Base-by-base conservation (phyloP, 2,329 filamentous ascomycete genomes). In the Elsinoe fawcettii region DNA sequence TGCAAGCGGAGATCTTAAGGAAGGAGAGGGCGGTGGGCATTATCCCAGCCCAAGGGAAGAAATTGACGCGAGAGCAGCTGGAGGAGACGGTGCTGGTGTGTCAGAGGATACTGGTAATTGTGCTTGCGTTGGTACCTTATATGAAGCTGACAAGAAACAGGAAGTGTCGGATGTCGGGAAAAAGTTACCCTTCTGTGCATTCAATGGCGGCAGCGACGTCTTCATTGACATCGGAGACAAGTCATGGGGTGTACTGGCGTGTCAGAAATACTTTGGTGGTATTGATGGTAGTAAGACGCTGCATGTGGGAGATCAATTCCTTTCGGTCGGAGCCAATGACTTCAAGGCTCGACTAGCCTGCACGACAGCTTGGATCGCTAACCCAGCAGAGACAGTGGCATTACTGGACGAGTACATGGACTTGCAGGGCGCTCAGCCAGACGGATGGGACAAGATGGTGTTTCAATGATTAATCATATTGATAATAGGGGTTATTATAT, bases 161-260 rank as follows among this genome's bases (percentile, higher is more conserved):
- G 92, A 97, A 72, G 81, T 91, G 65, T 88, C 85, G 39, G 75
- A 80, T 1, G 86, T 86, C 27, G 87, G 86, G 1, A 72, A 76
- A 41, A 70, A 79, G 62, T 65, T 99, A 30, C 93, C 93, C 0
- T 99, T 97, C 68, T 99, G 93, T 69, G 93, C 93, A 20, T 99
- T 99, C 77, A 99, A 99, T 71, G 93, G 92, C 56, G 93, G 93
- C 9, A 92, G 93, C 61, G 93, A 99, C 70, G 90, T 97, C 41
- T 99, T 99, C 72, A 91, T 99, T 56, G 93, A 99, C 70, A 96
- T 99, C 67, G 93, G 93, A 57, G 93, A 99, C 74, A 99, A 99
- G 75, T 90, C 86, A 55, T 95, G 91, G 87, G 93, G 93, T 62
- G 93, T 99, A 2, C 80, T 88, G 32, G 90, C 91, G 3, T 96